phyloP scores from a whole-genome alignment of 352 stramenopile species.

The Phytophthora ohioensis region DNA sequence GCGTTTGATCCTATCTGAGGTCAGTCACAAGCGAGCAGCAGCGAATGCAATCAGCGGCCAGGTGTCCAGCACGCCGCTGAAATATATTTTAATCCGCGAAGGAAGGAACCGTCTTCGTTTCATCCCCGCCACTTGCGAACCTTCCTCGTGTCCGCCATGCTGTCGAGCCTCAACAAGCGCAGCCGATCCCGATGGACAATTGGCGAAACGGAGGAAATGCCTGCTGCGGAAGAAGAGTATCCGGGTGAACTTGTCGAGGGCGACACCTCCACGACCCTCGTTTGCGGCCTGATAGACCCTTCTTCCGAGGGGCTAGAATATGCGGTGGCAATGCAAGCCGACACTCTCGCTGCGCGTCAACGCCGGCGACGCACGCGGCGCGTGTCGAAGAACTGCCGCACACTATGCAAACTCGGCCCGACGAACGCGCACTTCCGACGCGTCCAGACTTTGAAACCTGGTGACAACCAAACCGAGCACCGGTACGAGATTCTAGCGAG shows the following conservation, averaged over 20 bases:
- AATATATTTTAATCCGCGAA: not conserved
- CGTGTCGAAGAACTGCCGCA: slow-evolving; percentile 56
- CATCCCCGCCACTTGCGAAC: slow-evolving; percentile 1
- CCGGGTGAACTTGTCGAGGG: not conserved
- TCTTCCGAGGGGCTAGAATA: slow-evolving; percentile 15
- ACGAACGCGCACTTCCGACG: slow-evolving; percentile 48
- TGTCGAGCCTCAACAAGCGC: slow-evolving; percentile 32
- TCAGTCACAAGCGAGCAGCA: not conserved
- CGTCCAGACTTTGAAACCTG: slow-evolving; percentile 13
- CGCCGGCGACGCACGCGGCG: slow-evolving; percentile 24
- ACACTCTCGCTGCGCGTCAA: slow-evolving; percentile 5
- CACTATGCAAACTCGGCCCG: slow-evolving; percentile 42
- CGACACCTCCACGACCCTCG: not conserved
- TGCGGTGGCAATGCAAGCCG: slow-evolving; percentile 7
- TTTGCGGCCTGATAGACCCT: not conserved
- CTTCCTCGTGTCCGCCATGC: slow-evolving; percentile 9
- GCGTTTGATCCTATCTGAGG: too few species aligned
- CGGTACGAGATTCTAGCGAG: slow-evolving; percentile 40
- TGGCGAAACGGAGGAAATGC: not conserved
- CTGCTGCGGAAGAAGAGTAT: not conserved
- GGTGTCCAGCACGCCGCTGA: slow-evolving; percentile 1
- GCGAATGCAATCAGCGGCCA: not conserved
- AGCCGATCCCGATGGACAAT: slow-evolving; percentile 19
- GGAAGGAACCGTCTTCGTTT: not conserved
- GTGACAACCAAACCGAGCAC: slow-evolving; percentile 30